Evolutionary conservation across 2,329 filamentous ascomycete genomes (phyloP).

Genomic region (Fusarium metavorans): DNA sequence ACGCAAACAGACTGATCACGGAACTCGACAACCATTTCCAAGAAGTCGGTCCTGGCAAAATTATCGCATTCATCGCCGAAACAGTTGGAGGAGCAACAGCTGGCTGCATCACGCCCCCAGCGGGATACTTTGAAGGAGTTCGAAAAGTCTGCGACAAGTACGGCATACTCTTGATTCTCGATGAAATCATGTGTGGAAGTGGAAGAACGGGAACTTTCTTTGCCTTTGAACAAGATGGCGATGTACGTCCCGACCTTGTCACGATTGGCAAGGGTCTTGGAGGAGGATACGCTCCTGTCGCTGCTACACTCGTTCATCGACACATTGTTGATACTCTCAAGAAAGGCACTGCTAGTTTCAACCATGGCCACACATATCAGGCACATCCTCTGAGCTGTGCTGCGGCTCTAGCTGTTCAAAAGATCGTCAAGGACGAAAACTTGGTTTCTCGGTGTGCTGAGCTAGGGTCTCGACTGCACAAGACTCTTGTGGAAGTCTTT

Average conservation of each 20-base stretch:
- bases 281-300: conserved; percentile 72
- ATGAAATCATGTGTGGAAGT: conserved; percentile 81
- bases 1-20: conserved; percentile 69
- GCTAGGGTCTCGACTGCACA: conserved; percentile 64
- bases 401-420: conserved; percentile 72
- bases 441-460: conserved; percentile 68
- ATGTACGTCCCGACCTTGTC: conserved; percentile 71
- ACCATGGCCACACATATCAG: conserved; percentile 73
- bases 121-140: conserved; percentile 78
- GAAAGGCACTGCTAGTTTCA: conserved; percentile 52
- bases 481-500: conserved; percentile 57
- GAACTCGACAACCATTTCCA: conserved; percentile 78
- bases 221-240: conserved; percentile 70
- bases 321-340: conserved; percentile 61
- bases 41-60: conserved; percentile 70
- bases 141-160: conserved; percentile 76
- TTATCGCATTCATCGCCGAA: conserved; percentile 80
- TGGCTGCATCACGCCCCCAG: conserved; percentile 74
- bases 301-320: conserved; percentile 67
- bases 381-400: conserved; percentile 70
- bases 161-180: conserved; percentile 80
- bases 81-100: conserved; percentile 76
- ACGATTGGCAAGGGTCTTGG: conserved; percentile 75
- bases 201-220: conserved; percentile 70
- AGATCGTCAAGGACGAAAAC: conserved; percentile 66